A percentile compares a stretch with the other conserved stretches of the same genome.
Conservation (phyloP, 768 basidiomycete genomes). For the Collybia sp. region DNA sequence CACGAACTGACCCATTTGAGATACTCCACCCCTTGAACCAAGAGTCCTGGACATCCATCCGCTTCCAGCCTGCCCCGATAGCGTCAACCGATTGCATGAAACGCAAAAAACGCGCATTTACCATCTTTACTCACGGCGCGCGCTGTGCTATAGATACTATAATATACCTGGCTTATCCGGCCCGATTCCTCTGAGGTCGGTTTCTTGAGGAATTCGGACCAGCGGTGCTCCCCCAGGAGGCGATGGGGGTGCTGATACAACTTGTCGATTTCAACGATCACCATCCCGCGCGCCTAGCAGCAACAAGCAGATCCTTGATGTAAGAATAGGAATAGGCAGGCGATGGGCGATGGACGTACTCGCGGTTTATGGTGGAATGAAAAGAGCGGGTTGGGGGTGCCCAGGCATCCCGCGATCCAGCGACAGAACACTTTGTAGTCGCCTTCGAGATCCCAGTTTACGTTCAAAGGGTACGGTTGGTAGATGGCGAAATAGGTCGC, state of each 20-base stretch:
- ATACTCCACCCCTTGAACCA: slow-evolving; percentile 40
- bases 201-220: slow-evolving; percentile 38
- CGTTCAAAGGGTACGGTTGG: slow-evolving; percentile 45
- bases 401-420: slow-evolving; percentile 45
- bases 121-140: slow-evolving; percentile 47
- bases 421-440: slow-evolving; percentile 36
- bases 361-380: slow-evolving; percentile 45
- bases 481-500: slow-evolving; percentile 42
- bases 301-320: slow-evolving; percentile 2
- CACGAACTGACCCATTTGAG: slow-evolving; percentile 22
- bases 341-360: slow-evolving; percentile 24
- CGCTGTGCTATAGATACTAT: slow-evolving; percentile 34
- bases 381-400: slow-evolving; percentile 24
- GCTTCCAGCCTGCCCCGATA: slow-evolving; percentile 41
- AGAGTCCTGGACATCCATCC: slow-evolving; percentile 30
- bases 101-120: slow-evolving; percentile 7
- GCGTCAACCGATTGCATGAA: neutral
- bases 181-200: slow-evolving; percentile 31
- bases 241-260: slow-evolving; percentile 25
- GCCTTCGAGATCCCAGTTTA: slow-evolving; percentile 35
- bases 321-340: neutral
- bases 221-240: slow-evolving; percentile 48
- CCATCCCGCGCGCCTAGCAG: slow-evolving; percentile 38
- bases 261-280: slow-evolving; percentile 44
- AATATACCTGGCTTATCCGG: slow-evolving; percentile 35